Evolutionary conservation across 768 basidiomycete genomes (phyloP).

Genomic region (Cubamyces lactineus): DNA sequence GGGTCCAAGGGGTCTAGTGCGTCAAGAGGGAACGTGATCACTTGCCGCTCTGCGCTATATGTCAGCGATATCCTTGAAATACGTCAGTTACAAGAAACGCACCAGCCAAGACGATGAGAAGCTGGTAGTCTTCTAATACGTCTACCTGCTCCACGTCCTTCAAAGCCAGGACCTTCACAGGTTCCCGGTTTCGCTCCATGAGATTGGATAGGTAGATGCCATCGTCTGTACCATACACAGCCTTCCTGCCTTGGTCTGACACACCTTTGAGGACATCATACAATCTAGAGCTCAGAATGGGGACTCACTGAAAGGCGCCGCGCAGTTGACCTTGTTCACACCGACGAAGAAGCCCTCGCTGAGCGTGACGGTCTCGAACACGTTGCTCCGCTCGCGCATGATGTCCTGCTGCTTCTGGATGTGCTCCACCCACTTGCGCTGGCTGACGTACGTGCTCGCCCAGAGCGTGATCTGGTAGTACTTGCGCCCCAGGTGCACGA

Average conservation of each 20-base stretch:
- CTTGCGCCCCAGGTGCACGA: conserved; percentile 91
- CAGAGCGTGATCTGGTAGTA: conserved; percentile 91
- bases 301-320: conserved; percentile 81
- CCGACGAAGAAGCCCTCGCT: conserved; percentile 90
- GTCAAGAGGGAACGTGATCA: conserved; percentile 94
- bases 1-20: conserved; percentile 90
- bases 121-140: conserved; percentile 92
- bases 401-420: conserved; percentile 89
- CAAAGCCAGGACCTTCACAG: conserved; percentile 86
- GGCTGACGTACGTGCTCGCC: conserved; percentile 81
- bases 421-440: conserved; percentile 93
- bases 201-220: conserved; percentile 95
- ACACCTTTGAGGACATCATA: not conserved
- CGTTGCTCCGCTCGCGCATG: conserved; percentile 79
- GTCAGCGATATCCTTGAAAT: not conserved
- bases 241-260: conserved; percentile 77
- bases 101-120: conserved; percentile 99
- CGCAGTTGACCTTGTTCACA: conserved; percentile 89
- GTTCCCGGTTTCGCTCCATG: conserved; percentile 73
- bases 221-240: conserved; percentile 97
- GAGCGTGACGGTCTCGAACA: conserved; percentile 84
- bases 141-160: conserved; percentile 94
- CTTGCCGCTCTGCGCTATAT: conserved; percentile 77
- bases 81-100: conserved; percentile 23
- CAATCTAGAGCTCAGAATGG: not conserved